phyloP scores from a whole-genome alignment of 2,329 filamentous ascomycete species.

The Exophiala sideris region DNA sequence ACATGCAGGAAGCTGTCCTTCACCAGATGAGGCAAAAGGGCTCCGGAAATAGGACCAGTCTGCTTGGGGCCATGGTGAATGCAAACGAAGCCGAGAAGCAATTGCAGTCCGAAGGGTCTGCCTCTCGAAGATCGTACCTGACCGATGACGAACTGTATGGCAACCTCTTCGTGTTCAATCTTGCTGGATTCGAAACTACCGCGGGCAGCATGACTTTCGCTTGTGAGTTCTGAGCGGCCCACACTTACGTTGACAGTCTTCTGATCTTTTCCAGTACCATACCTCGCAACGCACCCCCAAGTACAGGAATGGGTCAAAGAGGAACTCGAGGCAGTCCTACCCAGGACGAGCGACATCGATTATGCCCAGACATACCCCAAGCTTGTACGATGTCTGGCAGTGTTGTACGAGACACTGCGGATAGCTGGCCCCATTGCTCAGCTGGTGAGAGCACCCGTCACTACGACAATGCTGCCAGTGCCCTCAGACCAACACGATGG shows the following conservation, averaged over 20 bases:
- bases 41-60: not conserved
- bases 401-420: slow-evolving; percentile 28
- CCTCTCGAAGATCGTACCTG: slow-evolving; percentile 22
- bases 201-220: slow-evolving; percentile 33
- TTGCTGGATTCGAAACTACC: slow-evolving; percentile 40
- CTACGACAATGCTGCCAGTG: not conserved
- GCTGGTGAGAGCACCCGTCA: slow-evolving; percentile 3
- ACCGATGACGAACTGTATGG: slow-evolving; percentile 39
- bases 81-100: slow-evolving; percentile 16
- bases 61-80: slow-evolving; percentile 1
- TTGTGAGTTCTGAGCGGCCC: too few species aligned
- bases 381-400: slow-evolving; percentile 4
- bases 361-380: slow-evolving; percentile 10
- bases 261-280: not conserved
- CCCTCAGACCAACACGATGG: not conserved
- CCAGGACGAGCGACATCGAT: slow-evolving; percentile 1
- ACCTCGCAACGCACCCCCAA: slow-evolving; percentile 15
- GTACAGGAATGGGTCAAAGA: slow-evolving; percentile 12
- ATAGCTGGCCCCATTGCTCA: slow-evolving; percentile 24
- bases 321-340: slow-evolving; percentile 36
- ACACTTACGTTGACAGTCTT: too few species aligned
- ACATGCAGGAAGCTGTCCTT: slow-evolving; percentile 27
- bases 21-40: not conserved
- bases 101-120: slow-evolving; percentile 29
- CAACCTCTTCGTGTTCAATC: slow-evolving; percentile 46